phyloP scores from a whole-genome alignment of 2,329 filamentous ascomycete genomes.

The Colletotrichum spinosum region DNA sequence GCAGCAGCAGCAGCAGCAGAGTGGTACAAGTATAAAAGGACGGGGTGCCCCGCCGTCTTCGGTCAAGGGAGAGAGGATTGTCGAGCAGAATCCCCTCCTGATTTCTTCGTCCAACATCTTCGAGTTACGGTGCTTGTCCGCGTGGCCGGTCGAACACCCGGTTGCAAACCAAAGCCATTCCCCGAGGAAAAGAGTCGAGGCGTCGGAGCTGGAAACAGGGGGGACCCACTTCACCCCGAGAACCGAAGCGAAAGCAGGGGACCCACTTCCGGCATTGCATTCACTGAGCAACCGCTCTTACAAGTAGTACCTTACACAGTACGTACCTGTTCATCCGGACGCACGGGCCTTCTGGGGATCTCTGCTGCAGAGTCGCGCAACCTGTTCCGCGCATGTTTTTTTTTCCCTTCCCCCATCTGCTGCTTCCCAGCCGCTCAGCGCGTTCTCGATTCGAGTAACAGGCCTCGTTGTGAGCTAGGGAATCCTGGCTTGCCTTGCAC shows the following conservation, averaged over 20 bases:
- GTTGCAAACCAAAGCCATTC: slow-evolving; percentile 29
- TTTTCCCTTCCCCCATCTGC: no score
- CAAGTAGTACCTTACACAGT: no score
- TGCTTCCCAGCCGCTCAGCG: slow-evolving; percentile 8
- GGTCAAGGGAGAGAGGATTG: slow-evolving; percentile 21
- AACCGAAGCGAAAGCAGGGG: slow-evolving; percentile 25
- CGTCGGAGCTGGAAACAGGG: slow-evolving; percentile 22
- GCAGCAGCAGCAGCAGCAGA: background rate
- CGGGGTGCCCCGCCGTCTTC: slow-evolving; percentile 33
- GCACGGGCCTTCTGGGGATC: slow-evolving; percentile 21
- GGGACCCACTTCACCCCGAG: slow-evolving; percentile 27
- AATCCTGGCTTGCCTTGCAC: background rate
- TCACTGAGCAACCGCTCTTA: slow-evolving; percentile 31
- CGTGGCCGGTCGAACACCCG: slow-evolving; percentile 30
- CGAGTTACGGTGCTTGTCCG: slow-evolving; percentile 30
- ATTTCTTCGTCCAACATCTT: slow-evolving; percentile 20
- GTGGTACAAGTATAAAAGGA: slow-evolving; percentile 33
- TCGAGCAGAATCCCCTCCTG: slow-evolving; percentile 23
- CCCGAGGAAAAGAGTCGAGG: slow-evolving; percentile 21
- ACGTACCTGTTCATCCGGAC: no score
- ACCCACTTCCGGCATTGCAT: slow-evolving; percentile 35
- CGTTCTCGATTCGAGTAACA: slow-evolving; percentile 23
- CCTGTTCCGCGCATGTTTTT: no score
- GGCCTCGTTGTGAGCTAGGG: no score
- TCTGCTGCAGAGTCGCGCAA: no score